These are phyloP conservation scores for Geum urbanum DNA, from an alignment of 306 rosid species.

Conservation along the genomic window DNA sequence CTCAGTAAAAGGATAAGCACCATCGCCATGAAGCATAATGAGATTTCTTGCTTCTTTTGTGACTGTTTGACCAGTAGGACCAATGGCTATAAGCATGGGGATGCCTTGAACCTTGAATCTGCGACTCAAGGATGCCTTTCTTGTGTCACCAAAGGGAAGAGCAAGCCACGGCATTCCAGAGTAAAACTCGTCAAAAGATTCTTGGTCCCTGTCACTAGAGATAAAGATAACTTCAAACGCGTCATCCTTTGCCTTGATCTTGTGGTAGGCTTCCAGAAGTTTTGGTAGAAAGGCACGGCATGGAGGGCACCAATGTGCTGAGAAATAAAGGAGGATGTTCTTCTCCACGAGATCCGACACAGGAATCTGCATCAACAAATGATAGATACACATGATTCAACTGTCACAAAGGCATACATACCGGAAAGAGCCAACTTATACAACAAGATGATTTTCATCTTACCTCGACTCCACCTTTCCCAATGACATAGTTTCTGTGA, in stretches of 20 bases:
- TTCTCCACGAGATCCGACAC: constrained; percentile 66
- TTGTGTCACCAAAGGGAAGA: constrained; percentile 65
- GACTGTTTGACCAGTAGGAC: constrained; percentile 58
- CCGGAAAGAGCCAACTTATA: neutral
- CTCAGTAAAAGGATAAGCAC: constrained; percentile 68
- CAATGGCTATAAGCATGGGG: constrained; percentile 61
- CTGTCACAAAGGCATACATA: neutral
- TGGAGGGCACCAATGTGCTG: constrained; percentile 83
- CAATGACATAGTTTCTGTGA: constrained; percentile 44
- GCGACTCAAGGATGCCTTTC: constrained; percentile 51
- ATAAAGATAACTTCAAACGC: constrained; percentile 66
- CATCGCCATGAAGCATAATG: constrained; percentile 44
- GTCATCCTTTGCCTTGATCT: constrained; percentile 53
- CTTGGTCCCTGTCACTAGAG: constrained; percentile 65
- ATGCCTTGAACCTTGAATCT: constrained; percentile 57
- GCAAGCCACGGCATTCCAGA: constrained; percentile 83
- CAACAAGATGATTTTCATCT: neutral
- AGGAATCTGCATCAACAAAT: constrained; percentile 39
- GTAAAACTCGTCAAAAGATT: constrained; percentile 56
- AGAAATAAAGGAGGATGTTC: constrained; percentile 72
- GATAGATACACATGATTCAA: neutral
- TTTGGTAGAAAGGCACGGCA: constrained; percentile 74
- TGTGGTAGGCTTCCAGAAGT: constrained; percentile 50
- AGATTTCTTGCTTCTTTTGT: constrained; percentile 49
- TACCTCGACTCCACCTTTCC: constrained; percentile 55